Evolutionary conservation across 345 rosid species (phyloP), one percentile per base, ranked within the genome.

Genomic region (Isatis tinctoria): DNA sequence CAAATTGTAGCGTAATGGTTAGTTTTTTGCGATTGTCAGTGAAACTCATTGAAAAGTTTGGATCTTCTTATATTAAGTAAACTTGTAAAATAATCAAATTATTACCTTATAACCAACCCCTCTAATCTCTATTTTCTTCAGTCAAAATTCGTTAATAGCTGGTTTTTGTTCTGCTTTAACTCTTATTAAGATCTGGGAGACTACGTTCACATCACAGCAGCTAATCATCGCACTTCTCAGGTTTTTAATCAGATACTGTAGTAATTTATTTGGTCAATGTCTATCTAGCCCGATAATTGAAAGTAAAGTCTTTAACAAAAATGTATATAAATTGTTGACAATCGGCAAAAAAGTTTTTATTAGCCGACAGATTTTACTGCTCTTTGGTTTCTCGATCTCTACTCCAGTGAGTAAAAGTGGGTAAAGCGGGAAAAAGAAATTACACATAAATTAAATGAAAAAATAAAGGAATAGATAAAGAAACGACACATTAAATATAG

Each of bases 331-430:
- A 27, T 39, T 75, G 79, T 53, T 75, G 79, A 68, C 79, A 53
- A 61, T 32, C 0, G 8, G 13, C 47, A 16, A 10, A 61, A 75
- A 68, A 51, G 16, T 74, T 35, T 32, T 67, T 9, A 59, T 52
- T 30, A 60, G 59, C 74, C 79, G 74, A 62, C 65, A 61, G 74
- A 43, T 69, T 76, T 69, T 63, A 76, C 75, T 53, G 75, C 75
- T 26, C 65, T 53, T 69, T 76, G 70, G 75, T 69, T 69, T 76
- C 79, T 76, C 79, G 70, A 76, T 76, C 35, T 69, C 75, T 35
- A 69, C 70, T 43, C 65, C 75, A 61, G 62, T 76, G 65, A 61
- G 70, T 76, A 62, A 64, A 69, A 76, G 79, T 75, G 20, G 57
- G 79, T 75, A 62, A 75, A 61, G 74, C 74, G 74, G 65, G 65